phyloP scores from a whole-genome alignment of 768 basidiomycete species.

The Mycena crocata region DNA sequence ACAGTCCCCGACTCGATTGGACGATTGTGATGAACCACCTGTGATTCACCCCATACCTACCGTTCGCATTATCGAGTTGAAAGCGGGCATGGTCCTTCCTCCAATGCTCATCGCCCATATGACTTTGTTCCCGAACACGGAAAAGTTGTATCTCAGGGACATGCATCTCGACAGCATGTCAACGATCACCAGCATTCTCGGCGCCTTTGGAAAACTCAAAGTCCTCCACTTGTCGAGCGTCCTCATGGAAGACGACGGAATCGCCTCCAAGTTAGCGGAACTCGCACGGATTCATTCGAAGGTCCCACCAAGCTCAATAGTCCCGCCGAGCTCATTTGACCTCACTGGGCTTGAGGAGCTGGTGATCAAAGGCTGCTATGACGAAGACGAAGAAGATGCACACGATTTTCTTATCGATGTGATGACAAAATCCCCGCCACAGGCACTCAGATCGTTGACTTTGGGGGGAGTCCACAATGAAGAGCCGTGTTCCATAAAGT shows the following conservation, averaged over 20 bases:
- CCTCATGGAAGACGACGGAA: neutral
- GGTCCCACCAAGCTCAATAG: neutral
- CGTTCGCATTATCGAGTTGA: constrained; percentile 12
- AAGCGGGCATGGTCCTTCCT: neutral
- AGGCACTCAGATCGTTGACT: neutral
- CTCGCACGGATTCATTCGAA: neutral
- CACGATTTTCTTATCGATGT: neutral
- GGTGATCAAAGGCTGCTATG: neutral
- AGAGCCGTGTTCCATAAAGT: neutral
- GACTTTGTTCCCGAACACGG: constrained; percentile 12
- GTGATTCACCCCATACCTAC: constrained; percentile 10
- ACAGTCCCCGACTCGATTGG: neutral
- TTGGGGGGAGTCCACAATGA: neutral
- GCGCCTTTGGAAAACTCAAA: constrained; percentile 1
- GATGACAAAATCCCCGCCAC: neutral
- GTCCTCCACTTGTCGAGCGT: neutral
- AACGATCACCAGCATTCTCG: neutral
- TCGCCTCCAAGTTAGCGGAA: neutral
- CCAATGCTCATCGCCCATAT: neutral
- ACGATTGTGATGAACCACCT: neutral
- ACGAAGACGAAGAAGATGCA: neutral
- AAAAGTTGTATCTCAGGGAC: neutral
- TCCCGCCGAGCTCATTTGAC: neutral
- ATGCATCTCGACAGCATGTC: neutral
- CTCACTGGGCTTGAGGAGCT: constrained; percentile 8